Conservation (phyloP, 768 basidiomycete genomes). For the Suillus clintonianus region DNA sequence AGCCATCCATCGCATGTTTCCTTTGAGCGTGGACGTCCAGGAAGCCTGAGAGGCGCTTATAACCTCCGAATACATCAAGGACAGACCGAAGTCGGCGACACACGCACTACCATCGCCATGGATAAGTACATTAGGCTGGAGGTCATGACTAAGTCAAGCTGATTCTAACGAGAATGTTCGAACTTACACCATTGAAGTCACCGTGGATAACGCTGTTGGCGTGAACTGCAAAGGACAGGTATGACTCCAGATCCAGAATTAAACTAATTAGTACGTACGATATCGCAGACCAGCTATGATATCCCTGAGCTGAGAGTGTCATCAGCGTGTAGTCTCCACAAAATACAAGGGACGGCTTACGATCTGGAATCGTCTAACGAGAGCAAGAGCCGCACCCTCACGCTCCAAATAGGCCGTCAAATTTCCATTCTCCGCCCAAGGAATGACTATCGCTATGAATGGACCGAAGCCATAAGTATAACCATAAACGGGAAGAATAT, state of each 20-base stretch:
- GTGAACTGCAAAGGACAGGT: background rate
- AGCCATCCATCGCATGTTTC: conserved; percentile 52
- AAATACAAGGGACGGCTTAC: conserved; percentile 8
- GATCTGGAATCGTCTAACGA: conserved; percentile 9
- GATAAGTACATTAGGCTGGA: conserved; percentile 38
- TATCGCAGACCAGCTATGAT: conserved; percentile 21
- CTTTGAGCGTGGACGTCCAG: conserved; percentile 38
- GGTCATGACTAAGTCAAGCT: background rate
- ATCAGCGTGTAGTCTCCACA: background rate
- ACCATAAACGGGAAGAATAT: conserved; percentile 31
- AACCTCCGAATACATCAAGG: conserved; percentile 27
- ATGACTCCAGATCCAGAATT: background rate
- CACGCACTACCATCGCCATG: conserved; percentile 32
- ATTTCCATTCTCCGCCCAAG: conserved; percentile 35
- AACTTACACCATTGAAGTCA: conserved; percentile 45
- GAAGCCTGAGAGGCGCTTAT: conserved; percentile 16
- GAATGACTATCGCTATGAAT: conserved; percentile 34
- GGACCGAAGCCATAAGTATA: conserved; percentile 31
- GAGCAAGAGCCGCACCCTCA: conserved; percentile 5
- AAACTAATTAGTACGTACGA: conserved; percentile 3
- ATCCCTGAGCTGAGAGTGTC: background rate
- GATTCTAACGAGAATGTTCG: background rate
- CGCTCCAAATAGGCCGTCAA: conserved; percentile 23
- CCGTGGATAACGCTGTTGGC: conserved; percentile 40
- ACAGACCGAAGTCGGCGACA: conserved; percentile 42